These are phyloP conservation scores for Yamagishiella unicocca DNA, from an alignment of 139 green algal genomes.

Conservation along the genomic window DNA sequence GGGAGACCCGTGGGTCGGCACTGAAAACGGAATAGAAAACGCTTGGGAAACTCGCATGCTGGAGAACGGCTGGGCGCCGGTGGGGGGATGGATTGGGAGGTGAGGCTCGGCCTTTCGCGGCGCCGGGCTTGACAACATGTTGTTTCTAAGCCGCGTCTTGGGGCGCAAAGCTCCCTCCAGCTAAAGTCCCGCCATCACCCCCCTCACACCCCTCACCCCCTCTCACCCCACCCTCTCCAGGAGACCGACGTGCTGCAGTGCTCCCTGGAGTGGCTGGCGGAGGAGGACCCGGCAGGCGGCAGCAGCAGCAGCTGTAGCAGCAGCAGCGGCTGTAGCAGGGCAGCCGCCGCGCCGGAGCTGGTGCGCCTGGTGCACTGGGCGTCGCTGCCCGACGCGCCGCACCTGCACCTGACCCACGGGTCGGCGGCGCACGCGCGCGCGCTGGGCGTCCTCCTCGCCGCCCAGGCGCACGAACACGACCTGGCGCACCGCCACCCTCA, in stretches of 20 bases:
- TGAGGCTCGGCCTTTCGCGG: too few relatives aligned
- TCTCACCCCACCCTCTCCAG: background rate
- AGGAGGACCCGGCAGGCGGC: background rate
- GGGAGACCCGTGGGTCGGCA: too few relatives aligned
- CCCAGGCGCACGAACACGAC: background rate
- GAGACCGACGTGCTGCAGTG: conserved; percentile 40
- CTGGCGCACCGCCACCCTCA: too few relatives aligned
- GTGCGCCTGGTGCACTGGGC: background rate
- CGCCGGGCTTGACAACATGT: too few relatives aligned
- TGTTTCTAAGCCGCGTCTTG: too few relatives aligned
- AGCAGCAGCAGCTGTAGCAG: background rate
- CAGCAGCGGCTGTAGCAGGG: background rate
- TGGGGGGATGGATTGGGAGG: too few relatives aligned
- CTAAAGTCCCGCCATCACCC: background rate
- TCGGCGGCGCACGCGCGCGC: background rate
- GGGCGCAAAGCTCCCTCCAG: too few relatives aligned
- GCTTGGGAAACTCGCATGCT: too few relatives aligned
- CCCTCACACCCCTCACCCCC: background rate
- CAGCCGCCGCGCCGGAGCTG: background rate
- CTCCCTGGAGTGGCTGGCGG: conserved; percentile 11
- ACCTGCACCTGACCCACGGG: background rate
- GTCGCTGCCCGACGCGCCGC: background rate
- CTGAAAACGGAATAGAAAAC: too few relatives aligned
- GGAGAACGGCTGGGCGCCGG: too few relatives aligned
- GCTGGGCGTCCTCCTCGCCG: background rate